phyloP scores from a whole-genome alignment of 257 asterid genomes.

The Solanum lycopersicoides region DNA sequence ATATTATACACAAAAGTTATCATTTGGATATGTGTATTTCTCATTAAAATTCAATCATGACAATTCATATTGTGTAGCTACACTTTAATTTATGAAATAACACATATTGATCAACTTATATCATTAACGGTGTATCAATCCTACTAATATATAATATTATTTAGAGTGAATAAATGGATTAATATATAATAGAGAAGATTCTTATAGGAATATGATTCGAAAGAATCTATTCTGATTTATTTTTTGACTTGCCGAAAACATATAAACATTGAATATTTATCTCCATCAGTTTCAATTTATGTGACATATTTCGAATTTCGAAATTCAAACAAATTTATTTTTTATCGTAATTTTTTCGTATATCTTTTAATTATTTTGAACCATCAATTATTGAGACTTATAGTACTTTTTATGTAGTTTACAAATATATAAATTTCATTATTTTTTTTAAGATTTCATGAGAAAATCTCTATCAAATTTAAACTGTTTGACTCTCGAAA shows the following conservation, averaged over 20 bases:
- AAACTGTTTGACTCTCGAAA: no score
- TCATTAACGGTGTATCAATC: not conserved
- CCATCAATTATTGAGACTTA: no score
- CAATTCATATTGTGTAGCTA: not conserved
- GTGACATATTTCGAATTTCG: no score
- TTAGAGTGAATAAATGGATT: not conserved
- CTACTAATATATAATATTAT: not conserved
- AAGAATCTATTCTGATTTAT: not conserved
- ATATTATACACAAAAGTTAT: not conserved
- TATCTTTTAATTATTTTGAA: no score
- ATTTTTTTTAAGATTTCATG: no score
- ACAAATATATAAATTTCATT: no score
- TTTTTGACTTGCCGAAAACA: not conserved
- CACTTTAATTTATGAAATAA: not conserved
- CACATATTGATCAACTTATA: not conserved
- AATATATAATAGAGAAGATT: not conserved
- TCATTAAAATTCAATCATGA: not conserved
- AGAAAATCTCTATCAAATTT: no score
- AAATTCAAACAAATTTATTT: no score
- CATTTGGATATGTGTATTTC: not conserved
- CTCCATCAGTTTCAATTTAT: no score
- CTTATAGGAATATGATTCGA: not conserved
- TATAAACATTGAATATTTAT: not conserved
- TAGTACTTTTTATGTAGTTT: no score
- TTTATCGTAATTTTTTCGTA: no score